A percentile compares a stretch with the other conserved stretches of the same genome.
phyloP scores from a whole-genome alignment of 495 filamentous ascomycete genomes.

The Neurospora africana region DNA sequence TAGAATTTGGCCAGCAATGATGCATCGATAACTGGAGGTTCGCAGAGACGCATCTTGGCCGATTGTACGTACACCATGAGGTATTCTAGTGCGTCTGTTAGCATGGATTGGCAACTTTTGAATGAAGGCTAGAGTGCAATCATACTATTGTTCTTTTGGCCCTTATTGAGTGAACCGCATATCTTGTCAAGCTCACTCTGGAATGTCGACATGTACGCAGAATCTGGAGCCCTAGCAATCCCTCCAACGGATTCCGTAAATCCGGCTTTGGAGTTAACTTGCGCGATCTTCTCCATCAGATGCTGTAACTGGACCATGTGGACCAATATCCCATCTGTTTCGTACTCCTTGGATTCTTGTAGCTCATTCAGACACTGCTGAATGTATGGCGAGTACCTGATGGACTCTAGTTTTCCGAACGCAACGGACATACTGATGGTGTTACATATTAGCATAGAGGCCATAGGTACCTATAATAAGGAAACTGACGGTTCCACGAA shows the following conservation, averaged over 20 bases:
- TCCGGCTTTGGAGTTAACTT: slow-evolving; percentile 17
- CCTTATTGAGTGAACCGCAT: slow-evolving; percentile 10
- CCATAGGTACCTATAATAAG: background rate
- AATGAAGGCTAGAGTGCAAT: background rate
- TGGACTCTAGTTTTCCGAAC: slow-evolving; percentile 13
- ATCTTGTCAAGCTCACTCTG: slow-evolving; percentile 22
- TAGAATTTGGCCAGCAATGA: slow-evolving; percentile 18
- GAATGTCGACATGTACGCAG: slow-evolving; percentile 19
- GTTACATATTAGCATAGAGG: slow-evolving; percentile 13
- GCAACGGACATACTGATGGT: slow-evolving; percentile 11
- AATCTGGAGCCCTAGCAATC: slow-evolving; percentile 9
- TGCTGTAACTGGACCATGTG: slow-evolving; percentile 27
- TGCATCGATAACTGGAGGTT: slow-evolving; percentile 19
- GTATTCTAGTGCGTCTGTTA: background rate
- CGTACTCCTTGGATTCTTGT: slow-evolving; percentile 19
- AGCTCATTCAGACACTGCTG: slow-evolving; percentile 26
- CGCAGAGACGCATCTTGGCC: slow-evolving; percentile 19
- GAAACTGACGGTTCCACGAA: background rate
- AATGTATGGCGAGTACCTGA: slow-evolving; percentile 25
- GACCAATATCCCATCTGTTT: slow-evolving; percentile 24
- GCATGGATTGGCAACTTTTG: background rate
- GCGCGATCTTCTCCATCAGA: slow-evolving; percentile 25
- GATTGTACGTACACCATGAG: slow-evolving; percentile 10
- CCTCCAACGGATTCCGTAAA: slow-evolving; percentile 3
- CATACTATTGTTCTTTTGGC: background rate